Base-by-base conservation (phyloP, 345 rosid genomes). In the Rubroshorea leprosula region DNA sequence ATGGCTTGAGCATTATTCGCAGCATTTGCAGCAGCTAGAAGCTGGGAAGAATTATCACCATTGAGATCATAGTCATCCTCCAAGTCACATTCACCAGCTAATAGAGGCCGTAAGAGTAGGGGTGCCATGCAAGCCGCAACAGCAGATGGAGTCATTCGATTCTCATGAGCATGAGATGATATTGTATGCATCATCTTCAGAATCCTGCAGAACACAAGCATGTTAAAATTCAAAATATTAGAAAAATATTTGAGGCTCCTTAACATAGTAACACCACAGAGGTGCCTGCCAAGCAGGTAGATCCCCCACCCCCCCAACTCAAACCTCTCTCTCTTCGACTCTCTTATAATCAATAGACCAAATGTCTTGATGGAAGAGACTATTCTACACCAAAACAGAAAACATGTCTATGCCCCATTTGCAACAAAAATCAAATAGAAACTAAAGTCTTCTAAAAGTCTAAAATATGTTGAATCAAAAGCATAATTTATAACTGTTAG, bases 41-140 rank as follows among this genome's bases (percentile, higher is more conserved):
- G 95, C 83, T 89, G 99, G 24, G 99, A 90, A 60, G 99, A 85
- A 67, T 77, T 87, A 74, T 89, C 97, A 57, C 88, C 96, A 68
- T 78, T 78, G 18, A 68, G 50, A 68, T 93, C 97, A 66, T 85
- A 89, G 43, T 87, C 96, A 58, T 93, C 92, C 56, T 89, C 97
- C 68, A 86, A 69, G 72, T 89, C 99, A 67, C 99, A 93, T 79
- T 89, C 95, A 71, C 97, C 97, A 26, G 96, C 99, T 66, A 93
- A 73, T 49, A 93, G 62, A 64, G 99, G 97, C 41, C 92, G 99
- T 78, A 93, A 62, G 44, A 93, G 88, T 68, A 93, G 77, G 51
- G 99, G 99, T 51, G 99, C 97, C 99, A 89, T 93, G 89, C 99
- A 93, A 68, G 97, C 97, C 75, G 97, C 97, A 57, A 93, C 97